Conservation (phyloP, 257 asterid species). For the Striga asiatica region DNA sequence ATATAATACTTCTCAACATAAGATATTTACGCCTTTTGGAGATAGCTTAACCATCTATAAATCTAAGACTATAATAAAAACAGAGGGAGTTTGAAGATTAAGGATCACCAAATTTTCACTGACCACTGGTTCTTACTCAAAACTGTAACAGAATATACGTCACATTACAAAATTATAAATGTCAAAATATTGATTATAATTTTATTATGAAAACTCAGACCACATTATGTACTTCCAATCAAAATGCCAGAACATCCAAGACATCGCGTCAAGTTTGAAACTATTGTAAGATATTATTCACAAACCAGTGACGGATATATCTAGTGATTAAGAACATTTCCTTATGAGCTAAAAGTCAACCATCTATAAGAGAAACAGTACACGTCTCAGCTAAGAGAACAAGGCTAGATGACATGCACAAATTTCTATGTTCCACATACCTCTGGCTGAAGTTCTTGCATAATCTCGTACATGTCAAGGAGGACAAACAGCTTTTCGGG, state of each 20-base stretch:
- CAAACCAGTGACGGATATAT: background rate
- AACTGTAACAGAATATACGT: background rate
- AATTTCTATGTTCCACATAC: constrained; percentile 3
- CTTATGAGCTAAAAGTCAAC: background rate
- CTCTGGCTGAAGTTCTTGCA: constrained; percentile 3
- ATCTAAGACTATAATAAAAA: background rate
- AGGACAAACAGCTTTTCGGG: constrained; percentile 7
- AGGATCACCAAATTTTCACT: too few relatives aligned
- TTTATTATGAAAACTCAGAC: background rate
- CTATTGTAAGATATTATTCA: background rate
- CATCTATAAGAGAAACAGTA: background rate
- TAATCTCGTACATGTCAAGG: constrained; percentile 2
- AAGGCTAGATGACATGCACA: background rate
- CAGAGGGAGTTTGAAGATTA: too few relatives aligned
- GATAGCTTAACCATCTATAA: too few relatives aligned
- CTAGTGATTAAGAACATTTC: background rate
- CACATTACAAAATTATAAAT: background rate
- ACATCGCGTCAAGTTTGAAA: too few relatives aligned
- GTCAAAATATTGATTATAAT: background rate
- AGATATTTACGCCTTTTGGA: too few relatives aligned
- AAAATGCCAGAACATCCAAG: too few relatives aligned
- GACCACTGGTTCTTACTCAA: background rate
- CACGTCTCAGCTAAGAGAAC: background rate
- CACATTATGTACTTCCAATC: background rate
- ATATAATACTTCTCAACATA: too few relatives aligned